These are phyloP conservation scores for Barnettozyma sp. DNA, from an alignment of 805 yeast genomes.

Conservation along the genomic window DNA sequence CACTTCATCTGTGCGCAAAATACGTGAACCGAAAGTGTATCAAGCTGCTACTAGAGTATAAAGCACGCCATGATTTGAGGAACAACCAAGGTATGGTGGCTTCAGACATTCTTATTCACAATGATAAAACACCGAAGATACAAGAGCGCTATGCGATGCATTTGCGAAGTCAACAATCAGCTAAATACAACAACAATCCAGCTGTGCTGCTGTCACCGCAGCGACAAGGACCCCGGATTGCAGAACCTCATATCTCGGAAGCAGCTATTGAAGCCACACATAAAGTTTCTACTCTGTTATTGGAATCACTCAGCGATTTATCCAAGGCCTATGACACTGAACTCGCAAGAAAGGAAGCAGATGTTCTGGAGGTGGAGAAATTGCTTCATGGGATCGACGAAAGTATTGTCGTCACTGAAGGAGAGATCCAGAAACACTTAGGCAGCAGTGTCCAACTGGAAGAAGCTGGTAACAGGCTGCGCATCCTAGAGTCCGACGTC, in stretches of 20 bases:
- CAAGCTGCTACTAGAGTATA: slow-evolving; percentile 41
- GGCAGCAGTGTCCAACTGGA: slow-evolving; percentile 16
- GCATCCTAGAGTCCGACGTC: slow-evolving; percentile 16
- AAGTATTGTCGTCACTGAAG: slow-evolving; percentile 32
- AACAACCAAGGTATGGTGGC: slow-evolving; percentile 29
- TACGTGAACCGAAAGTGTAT: slow-evolving; percentile 47
- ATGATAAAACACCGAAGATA: slow-evolving; percentile 19
- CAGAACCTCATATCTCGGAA: slow-evolving; percentile 41
- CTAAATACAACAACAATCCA: slow-evolving; percentile 6
- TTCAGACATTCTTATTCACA: slow-evolving; percentile 23
- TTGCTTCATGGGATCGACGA: slow-evolving; percentile 35
- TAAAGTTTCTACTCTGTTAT: slow-evolving; percentile 42
- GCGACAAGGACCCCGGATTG: slow-evolving; percentile 6
- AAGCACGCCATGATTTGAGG: slow-evolving; percentile 38
- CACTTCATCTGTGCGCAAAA: slow-evolving; percentile 66
- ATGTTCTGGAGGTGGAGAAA: slow-evolving; percentile 40
- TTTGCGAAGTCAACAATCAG: slow-evolving; percentile 13
- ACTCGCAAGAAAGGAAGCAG: slow-evolving; percentile 47
- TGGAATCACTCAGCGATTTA: slow-evolving; percentile 40
- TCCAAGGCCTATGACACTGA: slow-evolving; percentile 49
- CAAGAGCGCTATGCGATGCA: slow-evolving; percentile 23
- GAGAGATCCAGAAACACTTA: slow-evolving; percentile 18
- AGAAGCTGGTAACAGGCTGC: slow-evolving; percentile 9
- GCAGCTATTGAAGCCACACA: slow-evolving; percentile 49
- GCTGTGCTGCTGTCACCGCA: too few relatives aligned